Conservation (phyloP, 345 rosid genomes). For the Euphorbia peplus region DNA sequence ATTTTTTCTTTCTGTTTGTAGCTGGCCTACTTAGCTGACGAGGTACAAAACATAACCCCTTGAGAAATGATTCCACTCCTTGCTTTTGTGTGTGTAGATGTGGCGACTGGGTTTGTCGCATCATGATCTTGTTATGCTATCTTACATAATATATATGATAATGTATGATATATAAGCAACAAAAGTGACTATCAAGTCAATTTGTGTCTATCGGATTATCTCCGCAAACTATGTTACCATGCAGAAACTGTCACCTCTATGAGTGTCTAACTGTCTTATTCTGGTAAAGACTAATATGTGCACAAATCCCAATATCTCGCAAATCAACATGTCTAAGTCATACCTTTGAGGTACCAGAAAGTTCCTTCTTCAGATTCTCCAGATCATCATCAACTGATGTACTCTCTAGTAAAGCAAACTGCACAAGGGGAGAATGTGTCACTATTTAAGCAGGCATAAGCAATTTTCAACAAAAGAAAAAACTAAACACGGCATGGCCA, state of each 20-base stretch:
- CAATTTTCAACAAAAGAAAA: background rate
- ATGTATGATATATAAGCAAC: no score
- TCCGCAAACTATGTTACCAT: no score
- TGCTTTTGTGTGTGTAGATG: background rate
- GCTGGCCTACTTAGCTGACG: background rate
- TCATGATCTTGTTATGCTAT: no score
- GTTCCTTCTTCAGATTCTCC: slow-evolving; percentile 58
- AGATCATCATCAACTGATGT: slow-evolving; percentile 74
- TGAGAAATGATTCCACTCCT: background rate
- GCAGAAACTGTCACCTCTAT: no score
- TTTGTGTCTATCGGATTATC: no score
- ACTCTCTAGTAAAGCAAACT: slow-evolving; percentile 73
- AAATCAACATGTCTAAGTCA: slow-evolving; percentile 1
- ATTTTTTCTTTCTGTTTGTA: background rate
- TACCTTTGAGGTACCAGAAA: slow-evolving; percentile 61
- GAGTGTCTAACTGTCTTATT: background rate
- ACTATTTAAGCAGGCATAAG: background rate
- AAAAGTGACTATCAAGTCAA: no score
- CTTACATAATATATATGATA: no score
- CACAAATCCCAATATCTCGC: background rate
- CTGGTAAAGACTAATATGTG: background rate
- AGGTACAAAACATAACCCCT: background rate
- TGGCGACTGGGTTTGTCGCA: no score
- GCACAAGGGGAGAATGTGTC: slow-evolving; percentile 16
- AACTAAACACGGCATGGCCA: no score